Evolutionary conservation across 129 eudicot genomes (phyloP).

Genomic region (Lactuca sativa): DNA sequence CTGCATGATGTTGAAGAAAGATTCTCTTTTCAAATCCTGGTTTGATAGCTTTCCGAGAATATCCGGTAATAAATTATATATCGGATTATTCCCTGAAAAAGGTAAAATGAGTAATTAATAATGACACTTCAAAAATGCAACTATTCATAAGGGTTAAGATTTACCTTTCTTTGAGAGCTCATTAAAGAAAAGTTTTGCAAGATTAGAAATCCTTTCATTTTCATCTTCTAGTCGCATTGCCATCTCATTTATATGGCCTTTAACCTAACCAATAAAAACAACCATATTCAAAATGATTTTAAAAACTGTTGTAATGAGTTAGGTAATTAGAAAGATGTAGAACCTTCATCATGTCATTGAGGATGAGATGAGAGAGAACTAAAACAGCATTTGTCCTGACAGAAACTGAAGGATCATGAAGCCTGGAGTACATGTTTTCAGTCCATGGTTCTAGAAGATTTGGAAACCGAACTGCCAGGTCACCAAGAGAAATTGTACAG

Average conservation of each 20-base stretch:
- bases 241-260: conserved; percentile 94
- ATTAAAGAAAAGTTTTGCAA: conserved; percentile 83
- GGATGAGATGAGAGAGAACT: conserved; percentile 96
- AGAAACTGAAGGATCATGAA: conserved; percentile 77
- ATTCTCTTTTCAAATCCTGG: conserved; percentile 67
- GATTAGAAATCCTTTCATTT: conserved; percentile 85
- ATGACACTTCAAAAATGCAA: not conserved
- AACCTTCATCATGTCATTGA: conserved; percentile 99
- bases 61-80: conserved; percentile 92
- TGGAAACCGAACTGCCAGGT: conserved; percentile 94
- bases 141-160: not conserved
- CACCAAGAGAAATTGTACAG: conserved; percentile 98
- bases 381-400: conserved; percentile 94
- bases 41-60: conserved; percentile 85
- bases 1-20: conserved; percentile 94
- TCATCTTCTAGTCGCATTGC: conserved; percentile 91
- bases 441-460: conserved; percentile 98
- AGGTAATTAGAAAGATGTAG: conserved; percentile 24
- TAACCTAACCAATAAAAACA: conserved; percentile 49
- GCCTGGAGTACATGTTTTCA: conserved; percentile 82
- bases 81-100: conserved; percentile 80
- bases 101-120: conserved; percentile 12
- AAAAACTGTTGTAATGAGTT: not conserved
- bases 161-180: conserved; percentile 93
- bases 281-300: conserved; percentile 21